phyloP scores from a whole-genome alignment of 192 early-diverging fungal genomes.

The Neocallimastix lanati region DNA sequence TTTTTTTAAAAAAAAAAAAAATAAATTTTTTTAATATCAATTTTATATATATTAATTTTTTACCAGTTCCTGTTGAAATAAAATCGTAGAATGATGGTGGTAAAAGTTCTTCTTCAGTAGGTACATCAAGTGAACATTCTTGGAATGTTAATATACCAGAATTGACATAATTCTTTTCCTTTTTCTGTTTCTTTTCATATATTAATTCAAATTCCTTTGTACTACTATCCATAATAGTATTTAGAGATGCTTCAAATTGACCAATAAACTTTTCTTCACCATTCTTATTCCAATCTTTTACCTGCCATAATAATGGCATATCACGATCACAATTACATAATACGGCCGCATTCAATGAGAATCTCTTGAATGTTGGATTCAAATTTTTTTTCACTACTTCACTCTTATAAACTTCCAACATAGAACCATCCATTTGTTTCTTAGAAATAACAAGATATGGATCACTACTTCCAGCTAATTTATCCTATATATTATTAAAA shows the following conservation, averaged over 20 bases:
- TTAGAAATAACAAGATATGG: background rate
- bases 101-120: background rate
- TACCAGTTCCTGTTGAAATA: background rate
- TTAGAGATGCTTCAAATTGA: background rate
- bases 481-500: too few relatives aligned
- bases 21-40: too few relatives aligned
- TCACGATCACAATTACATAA: conserved; percentile 1
- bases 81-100: background rate
- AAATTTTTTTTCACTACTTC: background rate
- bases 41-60: too few relatives aligned
- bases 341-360: background rate
- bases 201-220: conserved; percentile 1
- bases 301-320: background rate
- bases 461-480: background rate
- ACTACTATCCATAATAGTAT: background rate
- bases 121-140: background rate
- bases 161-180: conserved; percentile 1
- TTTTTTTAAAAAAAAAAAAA: too few relatives aligned
- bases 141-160: background rate
- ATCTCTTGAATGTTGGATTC: background rate
- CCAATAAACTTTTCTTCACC: background rate
- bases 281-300: conserved; percentile 1
- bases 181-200: background rate
- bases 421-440: background rate
- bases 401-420: background rate